These are phyloP conservation scores for Diplodia sapinea DNA, from an alignment of 2,329 filamentous ascomycete species.

Conservation along the genomic window DNA sequence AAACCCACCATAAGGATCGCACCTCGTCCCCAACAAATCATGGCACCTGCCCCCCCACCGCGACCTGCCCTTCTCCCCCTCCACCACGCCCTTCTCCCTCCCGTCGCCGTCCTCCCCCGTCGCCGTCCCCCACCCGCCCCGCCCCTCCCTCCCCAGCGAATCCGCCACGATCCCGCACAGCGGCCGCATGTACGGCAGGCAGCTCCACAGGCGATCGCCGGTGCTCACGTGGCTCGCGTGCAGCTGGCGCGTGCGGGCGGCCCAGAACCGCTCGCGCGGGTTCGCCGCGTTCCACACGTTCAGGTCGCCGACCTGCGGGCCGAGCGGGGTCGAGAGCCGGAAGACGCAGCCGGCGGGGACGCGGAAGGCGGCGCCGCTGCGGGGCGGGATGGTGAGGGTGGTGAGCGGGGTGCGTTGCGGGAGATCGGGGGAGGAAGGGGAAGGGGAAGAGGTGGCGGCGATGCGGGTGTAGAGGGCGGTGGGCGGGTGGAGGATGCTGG, in stretches of 20 bases:
- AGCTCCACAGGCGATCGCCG: slow-evolving; percentile 78
- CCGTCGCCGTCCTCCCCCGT: neutral
- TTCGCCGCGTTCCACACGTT: slow-evolving; percentile 82
- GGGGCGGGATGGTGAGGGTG: slow-evolving; percentile 66
- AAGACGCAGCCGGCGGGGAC: slow-evolving; percentile 72
- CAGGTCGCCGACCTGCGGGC: slow-evolving; percentile 81
- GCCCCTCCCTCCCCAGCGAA: slow-evolving; percentile 60
- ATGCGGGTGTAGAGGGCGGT: slow-evolving; percentile 41
- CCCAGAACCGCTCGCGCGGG: slow-evolving; percentile 83
- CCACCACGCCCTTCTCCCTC: neutral
- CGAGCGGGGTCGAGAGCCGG: slow-evolving; percentile 75
- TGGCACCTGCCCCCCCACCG: slow-evolving; percentile 71
- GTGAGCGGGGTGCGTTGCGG: slow-evolving; percentile 35
- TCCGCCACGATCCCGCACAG: slow-evolving; percentile 72
- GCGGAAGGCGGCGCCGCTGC: slow-evolving; percentile 75
- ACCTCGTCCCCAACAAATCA: slow-evolving; percentile 81
- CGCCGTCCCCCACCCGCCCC: slow-evolving; percentile 56
- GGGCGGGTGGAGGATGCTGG: slow-evolving; percentile 43
- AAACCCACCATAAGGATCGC: slow-evolving; percentile 72
- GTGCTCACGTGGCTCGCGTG: slow-evolving; percentile 76
- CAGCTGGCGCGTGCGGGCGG: slow-evolving; percentile 76
- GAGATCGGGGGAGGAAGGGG: neutral
- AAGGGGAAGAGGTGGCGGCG: slow-evolving; percentile 29
- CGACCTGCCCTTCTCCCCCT: slow-evolving; percentile 60
- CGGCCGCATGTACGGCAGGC: slow-evolving; percentile 76